phyloP scores from a whole-genome alignment of 73 alveolate species.

The Paramecium bursaria region DNA sequence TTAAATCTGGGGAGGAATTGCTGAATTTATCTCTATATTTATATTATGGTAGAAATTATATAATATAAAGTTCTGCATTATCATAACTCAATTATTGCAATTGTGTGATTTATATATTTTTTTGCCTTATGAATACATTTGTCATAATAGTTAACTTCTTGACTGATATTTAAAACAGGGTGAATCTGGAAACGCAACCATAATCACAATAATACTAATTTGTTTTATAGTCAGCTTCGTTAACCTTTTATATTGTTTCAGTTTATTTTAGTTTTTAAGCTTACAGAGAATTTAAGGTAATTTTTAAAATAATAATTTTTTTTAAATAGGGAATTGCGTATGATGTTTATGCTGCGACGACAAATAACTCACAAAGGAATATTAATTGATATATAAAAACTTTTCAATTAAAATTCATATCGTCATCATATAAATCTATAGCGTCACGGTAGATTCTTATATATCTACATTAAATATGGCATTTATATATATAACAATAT shows the following conservation, averaged over 20 bases:
- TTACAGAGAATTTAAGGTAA: conserved; percentile 49
- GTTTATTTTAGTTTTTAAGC: conserved; percentile 55
- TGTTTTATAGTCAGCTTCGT: conserved; percentile 8
- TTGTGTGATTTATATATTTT: conserved; percentile 49
- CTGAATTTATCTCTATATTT: conserved; percentile 38
- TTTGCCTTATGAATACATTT: conserved; percentile 47
- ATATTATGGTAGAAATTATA: conserved; percentile 8
- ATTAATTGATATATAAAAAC: too few species aligned
- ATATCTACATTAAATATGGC: too few species aligned
- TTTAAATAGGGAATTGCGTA: conserved; percentile 42
- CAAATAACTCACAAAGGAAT: too few species aligned
- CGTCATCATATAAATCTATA: too few species aligned
- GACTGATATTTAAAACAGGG: conserved; percentile 42
- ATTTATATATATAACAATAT: too few species aligned
- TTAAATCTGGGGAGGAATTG: conserved; percentile 54
- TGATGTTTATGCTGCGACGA: conserved; percentile 57
- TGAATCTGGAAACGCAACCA: neutral
- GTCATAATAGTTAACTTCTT: conserved; percentile 15
- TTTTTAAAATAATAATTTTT: neutral
- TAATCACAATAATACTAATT: neutral
- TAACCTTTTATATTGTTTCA: conserved; percentile 39
- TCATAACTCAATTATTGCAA: conserved; percentile 48
- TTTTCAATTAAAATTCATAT: too few species aligned
- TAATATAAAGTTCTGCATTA: neutral
- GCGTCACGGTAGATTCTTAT: too few species aligned